Evolutionary conservation across 2,329 filamentous ascomycete genomes (phyloP).

Genomic region (Diaporthe ampelina): DNA sequence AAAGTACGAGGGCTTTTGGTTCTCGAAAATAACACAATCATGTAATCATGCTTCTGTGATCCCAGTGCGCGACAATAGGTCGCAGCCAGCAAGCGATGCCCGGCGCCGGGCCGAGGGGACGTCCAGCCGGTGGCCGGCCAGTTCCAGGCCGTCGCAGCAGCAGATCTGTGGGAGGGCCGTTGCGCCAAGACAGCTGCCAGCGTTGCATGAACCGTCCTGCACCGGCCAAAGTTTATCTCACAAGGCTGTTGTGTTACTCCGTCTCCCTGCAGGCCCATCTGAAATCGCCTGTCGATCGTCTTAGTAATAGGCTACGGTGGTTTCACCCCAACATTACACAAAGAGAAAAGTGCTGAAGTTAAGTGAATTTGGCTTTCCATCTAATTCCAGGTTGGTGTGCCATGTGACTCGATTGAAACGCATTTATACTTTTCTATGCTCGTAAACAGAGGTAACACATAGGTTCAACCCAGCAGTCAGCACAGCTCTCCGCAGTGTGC

Average conservation of each 20-base stretch:
- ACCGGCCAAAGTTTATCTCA: constrained; percentile 16
- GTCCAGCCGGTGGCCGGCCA: not conserved
- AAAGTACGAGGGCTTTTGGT: not conserved
- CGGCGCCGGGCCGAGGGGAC: not conserved
- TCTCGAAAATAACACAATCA: not conserved
- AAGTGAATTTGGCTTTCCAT: not conserved
- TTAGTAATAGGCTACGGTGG: not conserved
- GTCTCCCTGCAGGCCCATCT: not conserved
- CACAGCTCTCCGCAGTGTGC: not conserved
- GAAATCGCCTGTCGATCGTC: not conserved
- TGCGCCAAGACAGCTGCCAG: constrained; percentile 16
- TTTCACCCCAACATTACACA: constrained; percentile 5
- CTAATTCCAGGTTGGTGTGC: constrained; percentile 4
- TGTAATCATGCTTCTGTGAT: not conserved
- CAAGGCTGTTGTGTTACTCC: constrained; percentile 19
- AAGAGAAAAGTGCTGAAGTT: not conserved
- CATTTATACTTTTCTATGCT: constrained; percentile 24
- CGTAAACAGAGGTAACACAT: not conserved
- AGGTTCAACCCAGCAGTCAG: constrained; percentile 10
- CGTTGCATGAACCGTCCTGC: constrained; percentile 13
- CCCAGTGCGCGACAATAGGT: not conserved
- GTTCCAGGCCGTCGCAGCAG: not conserved
- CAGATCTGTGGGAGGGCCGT: not conserved
- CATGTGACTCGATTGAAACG: constrained; percentile 19
- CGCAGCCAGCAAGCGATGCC: not conserved